Evolutionary conservation across 2,329 filamentous ascomycete species (phyloP).

Genomic region (Pseudophaeomoniella oleicola): DNA sequence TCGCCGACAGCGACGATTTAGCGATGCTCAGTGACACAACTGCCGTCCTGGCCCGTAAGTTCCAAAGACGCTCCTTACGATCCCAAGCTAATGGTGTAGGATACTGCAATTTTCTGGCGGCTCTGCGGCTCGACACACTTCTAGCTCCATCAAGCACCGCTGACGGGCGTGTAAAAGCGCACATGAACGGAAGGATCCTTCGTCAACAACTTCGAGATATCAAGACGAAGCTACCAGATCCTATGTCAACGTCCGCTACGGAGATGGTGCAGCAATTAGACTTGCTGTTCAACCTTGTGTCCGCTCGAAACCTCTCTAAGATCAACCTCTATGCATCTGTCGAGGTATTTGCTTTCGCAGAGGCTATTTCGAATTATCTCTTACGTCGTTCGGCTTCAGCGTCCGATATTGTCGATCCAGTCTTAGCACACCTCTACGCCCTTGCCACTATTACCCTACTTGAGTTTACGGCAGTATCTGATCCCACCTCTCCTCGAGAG

Average conservation of each 20-base stretch:
- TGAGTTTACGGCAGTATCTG: constrained; percentile 3
- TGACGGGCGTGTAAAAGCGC: background rate
- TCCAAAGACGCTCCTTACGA: background rate
- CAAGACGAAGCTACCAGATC: background rate
- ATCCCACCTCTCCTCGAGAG: background rate
- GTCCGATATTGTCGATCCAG: background rate
- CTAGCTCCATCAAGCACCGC: background rate
- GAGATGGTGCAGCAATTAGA: background rate
- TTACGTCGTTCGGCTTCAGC: background rate
- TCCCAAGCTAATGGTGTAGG: background rate
- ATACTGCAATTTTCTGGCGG: background rate
- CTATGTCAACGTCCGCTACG: background rate
- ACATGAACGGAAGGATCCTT: background rate
- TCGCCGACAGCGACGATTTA: background rate
- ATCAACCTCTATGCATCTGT: background rate
- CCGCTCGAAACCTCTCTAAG: background rate
- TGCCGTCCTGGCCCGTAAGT: background rate
- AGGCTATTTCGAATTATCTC: background rate
- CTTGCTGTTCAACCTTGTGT: background rate
- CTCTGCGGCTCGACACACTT: background rate
- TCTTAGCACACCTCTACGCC: constrained; percentile 3
- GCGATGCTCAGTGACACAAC: background rate
- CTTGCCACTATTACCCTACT: constrained; percentile 4
- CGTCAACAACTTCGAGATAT: background rate
- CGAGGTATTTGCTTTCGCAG: background rate